phyloP scores from a whole-genome alignment of 306 rosid genomes.

The Carpinus viminea region DNA sequence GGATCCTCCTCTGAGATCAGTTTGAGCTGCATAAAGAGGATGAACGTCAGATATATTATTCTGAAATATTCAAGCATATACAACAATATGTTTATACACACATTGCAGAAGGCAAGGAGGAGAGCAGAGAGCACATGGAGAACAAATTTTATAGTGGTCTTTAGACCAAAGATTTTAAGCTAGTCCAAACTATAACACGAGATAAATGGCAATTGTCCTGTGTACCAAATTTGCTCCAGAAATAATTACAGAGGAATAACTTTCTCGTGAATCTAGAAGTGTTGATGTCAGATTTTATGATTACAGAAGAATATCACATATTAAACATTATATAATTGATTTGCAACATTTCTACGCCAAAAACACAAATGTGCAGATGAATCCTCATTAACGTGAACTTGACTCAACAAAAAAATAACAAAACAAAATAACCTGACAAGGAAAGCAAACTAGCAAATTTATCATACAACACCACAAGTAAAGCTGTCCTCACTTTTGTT shows the following conservation, averaged over 20 bases:
- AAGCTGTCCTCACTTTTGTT: background rate
- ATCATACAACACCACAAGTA: too few species aligned
- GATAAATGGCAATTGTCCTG: background rate
- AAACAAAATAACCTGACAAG: too few species aligned
- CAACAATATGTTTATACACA: background rate
- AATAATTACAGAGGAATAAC: background rate
- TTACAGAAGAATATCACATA: background rate
- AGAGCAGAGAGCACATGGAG: background rate
- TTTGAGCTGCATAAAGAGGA: slow-evolving; percentile 71
- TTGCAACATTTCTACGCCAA: background rate
- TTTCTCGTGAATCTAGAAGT: background rate
- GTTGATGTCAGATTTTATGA: background rate
- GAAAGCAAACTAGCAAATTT: too few species aligned
- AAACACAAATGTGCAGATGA: background rate
- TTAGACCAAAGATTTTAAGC: background rate
- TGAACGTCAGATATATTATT: slow-evolving; percentile 17
- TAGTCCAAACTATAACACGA: background rate
- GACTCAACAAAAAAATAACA: background rate
- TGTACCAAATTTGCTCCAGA: background rate
- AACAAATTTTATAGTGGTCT: background rate
- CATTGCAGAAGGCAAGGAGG: background rate
- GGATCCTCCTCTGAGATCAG: slow-evolving; percentile 85
- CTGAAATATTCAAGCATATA: background rate
- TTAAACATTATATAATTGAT: background rate
- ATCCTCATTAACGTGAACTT: background rate